phyloP scores from a whole-genome alignment of 257 asterid species.

The Galeopsis tetrahit region DNA sequence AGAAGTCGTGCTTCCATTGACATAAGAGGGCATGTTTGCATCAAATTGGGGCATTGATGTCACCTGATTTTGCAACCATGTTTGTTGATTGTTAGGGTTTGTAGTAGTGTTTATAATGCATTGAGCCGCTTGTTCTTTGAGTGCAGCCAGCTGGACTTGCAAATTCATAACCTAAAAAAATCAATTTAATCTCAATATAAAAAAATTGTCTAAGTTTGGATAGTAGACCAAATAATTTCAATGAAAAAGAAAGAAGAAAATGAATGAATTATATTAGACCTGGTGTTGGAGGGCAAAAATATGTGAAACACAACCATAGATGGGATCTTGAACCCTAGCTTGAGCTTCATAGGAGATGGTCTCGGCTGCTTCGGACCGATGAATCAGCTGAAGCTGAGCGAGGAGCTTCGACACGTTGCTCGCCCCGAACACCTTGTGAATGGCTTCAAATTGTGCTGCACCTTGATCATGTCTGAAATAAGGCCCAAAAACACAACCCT shows the following conservation, averaged over 20 bases:
- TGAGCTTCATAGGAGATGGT: conserved; percentile 70
- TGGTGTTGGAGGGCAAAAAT: conserved; percentile 66
- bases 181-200: too few relatives aligned
- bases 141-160: conserved; percentile 52
- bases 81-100: conserved; percentile 64
- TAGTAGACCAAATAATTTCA: too few relatives aligned
- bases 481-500: conserved; percentile 68
- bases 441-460: conserved; percentile 53
- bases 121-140: conserved; percentile 51
- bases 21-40: conserved; percentile 17
- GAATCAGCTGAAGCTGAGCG: conserved; percentile 52
- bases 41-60: conserved; percentile 38
- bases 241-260: too few relatives aligned
- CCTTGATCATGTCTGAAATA: conserved; percentile 67
- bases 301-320: conserved; percentile 72
- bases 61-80: conserved; percentile 47
- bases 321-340: conserved; percentile 74
- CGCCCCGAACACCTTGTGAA: conserved; percentile 62
- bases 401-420: conserved; percentile 61
- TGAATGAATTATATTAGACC: conserved; percentile 38
- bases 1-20: conserved; percentile 14
- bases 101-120: conserved; percentile 36
- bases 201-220: too few relatives aligned
- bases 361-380: conserved; percentile 62
- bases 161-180: conserved; percentile 46